Conservation (phyloP, 306 rosid genomes). For the Quercus engelmannii region DNA sequence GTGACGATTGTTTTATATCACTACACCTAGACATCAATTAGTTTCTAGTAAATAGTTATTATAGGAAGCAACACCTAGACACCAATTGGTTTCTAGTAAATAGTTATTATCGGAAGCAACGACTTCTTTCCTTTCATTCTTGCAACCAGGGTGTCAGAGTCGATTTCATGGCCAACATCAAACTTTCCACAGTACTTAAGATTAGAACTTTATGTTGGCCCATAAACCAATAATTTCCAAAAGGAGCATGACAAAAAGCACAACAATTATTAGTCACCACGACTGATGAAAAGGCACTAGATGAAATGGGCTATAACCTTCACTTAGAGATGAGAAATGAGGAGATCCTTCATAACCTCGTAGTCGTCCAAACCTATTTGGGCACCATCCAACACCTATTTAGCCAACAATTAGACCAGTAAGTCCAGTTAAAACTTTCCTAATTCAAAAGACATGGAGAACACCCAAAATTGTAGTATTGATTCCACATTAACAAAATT, state of each 20-base stretch:
- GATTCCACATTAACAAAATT: neutral
- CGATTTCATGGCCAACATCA: neutral
- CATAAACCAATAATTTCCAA: neutral
- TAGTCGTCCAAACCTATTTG: conserved; percentile 63
- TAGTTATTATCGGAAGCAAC: neutral
- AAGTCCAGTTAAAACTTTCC: conserved; percentile 12
- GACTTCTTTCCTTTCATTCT: neutral
- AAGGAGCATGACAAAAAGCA: too few relatives aligned
- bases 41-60: too few relatives aligned
- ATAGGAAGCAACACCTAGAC: neutral
- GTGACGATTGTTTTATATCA: too few relatives aligned
- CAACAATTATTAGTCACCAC: too few relatives aligned
- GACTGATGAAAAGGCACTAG: neutral
- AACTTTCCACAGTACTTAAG: neutral
- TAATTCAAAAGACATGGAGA: neutral
- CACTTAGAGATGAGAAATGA: conserved; percentile 65
- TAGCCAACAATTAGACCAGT: conserved; percentile 25
- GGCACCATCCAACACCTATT: conserved; percentile 70
- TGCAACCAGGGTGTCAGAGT: neutral
- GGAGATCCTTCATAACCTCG: conserved; percentile 74
- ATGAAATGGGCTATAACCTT: conserved; percentile 16
- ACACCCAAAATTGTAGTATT: neutral
- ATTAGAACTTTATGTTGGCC: neutral
- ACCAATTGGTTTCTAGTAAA: too few relatives aligned
- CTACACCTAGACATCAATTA: accelerated